phyloP scores from a whole-genome alignment of 2,329 filamentous ascomycete genomes.

The Alternaria triticina region DNA sequence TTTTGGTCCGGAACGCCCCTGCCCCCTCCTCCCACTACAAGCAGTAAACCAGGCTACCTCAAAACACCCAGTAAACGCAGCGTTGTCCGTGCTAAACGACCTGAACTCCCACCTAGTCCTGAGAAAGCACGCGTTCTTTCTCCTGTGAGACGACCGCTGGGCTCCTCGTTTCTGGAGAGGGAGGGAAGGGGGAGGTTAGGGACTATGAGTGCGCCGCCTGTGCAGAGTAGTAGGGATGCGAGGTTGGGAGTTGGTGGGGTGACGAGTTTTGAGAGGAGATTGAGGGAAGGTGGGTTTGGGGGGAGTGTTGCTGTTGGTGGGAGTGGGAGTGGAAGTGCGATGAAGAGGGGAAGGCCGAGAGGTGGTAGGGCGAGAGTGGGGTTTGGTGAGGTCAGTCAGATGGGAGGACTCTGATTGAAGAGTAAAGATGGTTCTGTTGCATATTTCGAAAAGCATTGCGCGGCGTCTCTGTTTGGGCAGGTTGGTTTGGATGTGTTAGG shows the following conservation, averaged over 20 bases:
- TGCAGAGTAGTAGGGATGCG: conserved; percentile 1
- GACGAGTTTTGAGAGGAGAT: conserved; percentile 41
- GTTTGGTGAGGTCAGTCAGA: conserved; percentile 13
- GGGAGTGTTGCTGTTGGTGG: conserved; percentile 13
- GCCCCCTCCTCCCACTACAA: conserved; percentile 17
- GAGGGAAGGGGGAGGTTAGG: conserved; percentile 10
- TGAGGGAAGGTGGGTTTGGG: conserved; percentile 41
- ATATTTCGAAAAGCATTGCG: too few species aligned
- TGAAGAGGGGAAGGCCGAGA: neutral
- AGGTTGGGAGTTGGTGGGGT: conserved; percentile 19
- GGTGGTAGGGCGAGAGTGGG: neutral
- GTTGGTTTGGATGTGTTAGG: neutral
- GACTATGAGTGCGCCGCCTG: conserved; percentile 41
- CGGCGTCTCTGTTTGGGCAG: neutral
- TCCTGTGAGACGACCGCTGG: conserved; percentile 7
- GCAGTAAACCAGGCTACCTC: conserved; percentile 49
- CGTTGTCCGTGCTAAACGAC: conserved; percentile 43
- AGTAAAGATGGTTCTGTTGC: too few species aligned
- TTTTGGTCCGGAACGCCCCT: conserved; percentile 40
- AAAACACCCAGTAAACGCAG: conserved; percentile 55
- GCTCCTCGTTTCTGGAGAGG: neutral
- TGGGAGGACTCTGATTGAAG: too few species aligned
- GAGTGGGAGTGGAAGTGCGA: neutral
- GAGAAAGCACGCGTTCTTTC: conserved; percentile 25
- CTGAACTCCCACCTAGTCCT: conserved; percentile 32